These are phyloP conservation scores for Pezicula neosporulosa DNA, from an alignment of 2,329 filamentous ascomycete species.

Conservation along the genomic window DNA sequence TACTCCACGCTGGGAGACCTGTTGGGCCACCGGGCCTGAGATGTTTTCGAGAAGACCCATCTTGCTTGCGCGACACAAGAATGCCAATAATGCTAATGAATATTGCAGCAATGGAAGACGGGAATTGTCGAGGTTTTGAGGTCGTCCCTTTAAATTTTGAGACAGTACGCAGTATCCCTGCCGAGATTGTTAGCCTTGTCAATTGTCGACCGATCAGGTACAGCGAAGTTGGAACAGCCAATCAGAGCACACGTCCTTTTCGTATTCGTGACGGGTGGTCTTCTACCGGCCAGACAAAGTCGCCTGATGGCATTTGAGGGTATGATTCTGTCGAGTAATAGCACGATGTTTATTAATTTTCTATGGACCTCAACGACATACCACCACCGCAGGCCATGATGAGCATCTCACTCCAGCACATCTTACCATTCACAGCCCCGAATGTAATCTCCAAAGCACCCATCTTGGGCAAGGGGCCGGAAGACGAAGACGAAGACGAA, in stretches of 20 bases:
- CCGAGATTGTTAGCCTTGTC: not conserved
- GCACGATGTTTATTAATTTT: too few relatives aligned
- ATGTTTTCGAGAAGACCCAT: conserved; percentile 28
- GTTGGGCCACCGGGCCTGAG: conserved; percentile 21
- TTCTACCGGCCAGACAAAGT: not conserved
- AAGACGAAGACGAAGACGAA: too few relatives aligned
- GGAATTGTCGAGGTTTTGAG: conserved; percentile 1
- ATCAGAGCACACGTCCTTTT: not conserved
- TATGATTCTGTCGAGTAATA: not conserved
- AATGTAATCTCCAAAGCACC: not conserved
- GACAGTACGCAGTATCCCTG: not conserved
- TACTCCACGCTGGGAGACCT: conserved; percentile 23
- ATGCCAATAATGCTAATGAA: not conserved
- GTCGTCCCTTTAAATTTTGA: not conserved
- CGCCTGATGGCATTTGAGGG: too few relatives aligned
- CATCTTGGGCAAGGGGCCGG: too few relatives aligned
- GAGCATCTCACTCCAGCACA: too few relatives aligned
- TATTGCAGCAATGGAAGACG: not conserved
- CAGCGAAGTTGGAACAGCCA: not conserved
- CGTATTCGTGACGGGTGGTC: not conserved
- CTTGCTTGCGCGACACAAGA: conserved; percentile 4
- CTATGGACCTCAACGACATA: too few relatives aligned
- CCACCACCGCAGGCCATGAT: too few relatives aligned
- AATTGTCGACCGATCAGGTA: not conserved
- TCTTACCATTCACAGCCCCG: not conserved